A percentile compares a stretch with the other conserved stretches of the same genome.
Evolutionary conservation across 1,139 yeast species (phyloP).

Genomic region (Lodderomyces beijingensis): DNA sequence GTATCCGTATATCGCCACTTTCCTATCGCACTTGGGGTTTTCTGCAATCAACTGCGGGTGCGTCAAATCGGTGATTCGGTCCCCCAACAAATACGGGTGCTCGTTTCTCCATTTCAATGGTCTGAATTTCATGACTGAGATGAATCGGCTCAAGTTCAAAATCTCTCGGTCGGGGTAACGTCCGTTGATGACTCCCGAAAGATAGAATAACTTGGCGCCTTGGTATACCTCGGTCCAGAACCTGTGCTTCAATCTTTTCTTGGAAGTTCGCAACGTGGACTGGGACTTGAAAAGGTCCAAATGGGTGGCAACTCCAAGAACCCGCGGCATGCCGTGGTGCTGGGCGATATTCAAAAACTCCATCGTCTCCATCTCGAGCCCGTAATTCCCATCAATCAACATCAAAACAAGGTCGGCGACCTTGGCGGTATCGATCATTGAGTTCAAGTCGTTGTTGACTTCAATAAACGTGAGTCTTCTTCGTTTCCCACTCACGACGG

Average conservation of each 20-base stretch:
- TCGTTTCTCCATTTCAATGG: constrained; percentile 99
- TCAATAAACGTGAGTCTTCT: constrained; percentile 91
- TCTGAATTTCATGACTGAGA: constrained; percentile 95
- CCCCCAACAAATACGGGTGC: constrained; percentile 91
- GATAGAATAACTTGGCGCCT: constrained; percentile 93
- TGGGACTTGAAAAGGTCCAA: constrained; percentile 89
- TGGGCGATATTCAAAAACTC: constrained; percentile 94
- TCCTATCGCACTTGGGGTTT: constrained; percentile 81
- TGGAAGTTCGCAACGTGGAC: constrained; percentile 84
- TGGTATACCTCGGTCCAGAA: constrained; percentile 99
- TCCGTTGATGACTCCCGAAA: constrained; percentile 95
- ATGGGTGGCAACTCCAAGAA: constrained; percentile 93
- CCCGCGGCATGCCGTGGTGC: constrained; percentile 98
- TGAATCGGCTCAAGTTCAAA: constrained; percentile 83
- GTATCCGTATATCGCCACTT: constrained; percentile 89
- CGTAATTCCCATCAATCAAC: constrained; percentile 94
- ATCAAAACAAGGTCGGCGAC: constrained; percentile 88
- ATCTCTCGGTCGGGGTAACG: constrained; percentile 97
- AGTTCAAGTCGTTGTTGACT: constrained; percentile 85
- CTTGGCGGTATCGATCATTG: constrained; percentile 96
- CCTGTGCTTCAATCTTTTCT: constrained; percentile 87
- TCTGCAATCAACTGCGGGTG: constrained; percentile 80
- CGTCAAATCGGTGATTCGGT: constrained; percentile 91
- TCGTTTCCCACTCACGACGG: constrained; percentile 95
- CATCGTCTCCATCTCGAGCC: constrained; percentile 99